Conservation (phyloP, 768 basidiomycete genomes). For the Xerocomus potaroensis region DNA sequence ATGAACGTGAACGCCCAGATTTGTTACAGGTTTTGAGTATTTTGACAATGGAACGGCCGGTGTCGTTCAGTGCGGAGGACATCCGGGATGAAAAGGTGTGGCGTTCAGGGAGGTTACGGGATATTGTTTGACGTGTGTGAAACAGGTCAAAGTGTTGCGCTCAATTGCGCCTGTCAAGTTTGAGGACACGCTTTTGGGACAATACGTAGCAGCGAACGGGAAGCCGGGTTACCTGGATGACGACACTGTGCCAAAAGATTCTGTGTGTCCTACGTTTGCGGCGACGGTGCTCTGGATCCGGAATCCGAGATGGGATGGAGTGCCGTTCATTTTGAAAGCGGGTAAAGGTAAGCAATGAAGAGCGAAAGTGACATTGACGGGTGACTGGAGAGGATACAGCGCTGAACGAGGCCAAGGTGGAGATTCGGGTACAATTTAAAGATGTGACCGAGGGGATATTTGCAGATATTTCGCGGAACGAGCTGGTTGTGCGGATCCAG, state of each 20-base stretch:
- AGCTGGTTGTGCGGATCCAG: constrained; percentile 96
- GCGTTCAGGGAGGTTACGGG: constrained; percentile 4
- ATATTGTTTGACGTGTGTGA: constrained; percentile 13
- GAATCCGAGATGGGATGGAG: constrained; percentile 97
- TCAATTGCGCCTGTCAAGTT: constrained; percentile 78
- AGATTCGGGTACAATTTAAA: constrained; percentile 97
- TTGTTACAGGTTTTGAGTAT: constrained; percentile 92
- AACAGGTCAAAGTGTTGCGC: constrained; percentile 92
- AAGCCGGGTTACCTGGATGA: constrained; percentile 99
- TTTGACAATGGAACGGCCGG: constrained; percentile 96
- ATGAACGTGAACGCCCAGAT: constrained; percentile 47
- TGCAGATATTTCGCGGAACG: constrained; percentile 93
- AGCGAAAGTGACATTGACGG: constrained; percentile 8
- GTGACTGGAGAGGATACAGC: constrained; percentile 43
- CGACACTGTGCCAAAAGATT: constrained; percentile 87
- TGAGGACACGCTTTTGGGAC: constrained; percentile 84
- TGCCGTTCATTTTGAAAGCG: constrained; percentile 97
- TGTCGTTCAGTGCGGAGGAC: constrained; percentile 95
- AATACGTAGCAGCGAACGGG: constrained; percentile 83
- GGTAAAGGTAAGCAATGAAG: constrained; percentile 75
- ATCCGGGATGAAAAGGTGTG: constrained; percentile 96
- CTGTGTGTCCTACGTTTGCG: constrained; percentile 92
- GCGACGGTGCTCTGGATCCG: constrained; percentile 88
- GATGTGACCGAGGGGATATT: constrained; percentile 97
- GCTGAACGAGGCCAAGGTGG: constrained; percentile 97